Percentiles rank a stretch among this genome's conserved stretches.
Conservation (phyloP, 1,284 basidiomycete species). For the Gastroboletus turbinatus region DNA sequence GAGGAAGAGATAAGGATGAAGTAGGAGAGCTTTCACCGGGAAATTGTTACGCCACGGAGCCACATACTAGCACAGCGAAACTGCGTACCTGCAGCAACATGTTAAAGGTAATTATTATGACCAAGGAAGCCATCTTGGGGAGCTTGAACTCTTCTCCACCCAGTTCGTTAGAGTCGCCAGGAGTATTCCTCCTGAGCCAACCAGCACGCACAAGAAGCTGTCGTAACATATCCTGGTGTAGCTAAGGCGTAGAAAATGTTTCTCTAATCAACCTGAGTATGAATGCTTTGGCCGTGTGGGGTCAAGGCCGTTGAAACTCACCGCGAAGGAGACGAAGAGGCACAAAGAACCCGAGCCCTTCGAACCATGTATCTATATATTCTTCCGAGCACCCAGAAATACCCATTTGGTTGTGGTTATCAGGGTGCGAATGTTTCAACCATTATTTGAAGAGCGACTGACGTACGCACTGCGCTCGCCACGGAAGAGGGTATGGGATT, state of each 20-base stretch:
- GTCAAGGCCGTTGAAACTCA: not conserved
- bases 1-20: constrained; percentile 70
- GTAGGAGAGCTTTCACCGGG: constrained; percentile 51
- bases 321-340: not conserved
- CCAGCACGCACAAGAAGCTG: not conserved
- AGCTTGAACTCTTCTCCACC: constrained; percentile 46
- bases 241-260: not conserved
- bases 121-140: constrained; percentile 43
- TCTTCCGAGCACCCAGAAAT: not conserved
- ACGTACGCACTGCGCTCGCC: too few species aligned
- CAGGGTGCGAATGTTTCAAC: not conserved
- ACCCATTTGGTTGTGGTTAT: not conserved
- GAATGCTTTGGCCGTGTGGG: not conserved
- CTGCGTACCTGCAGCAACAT: constrained; percentile 44
- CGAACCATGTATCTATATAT: not conserved
- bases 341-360: not conserved
- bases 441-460: not conserved
- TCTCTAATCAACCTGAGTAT: not conserved
- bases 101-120: constrained; percentile 44
- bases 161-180: not conserved
- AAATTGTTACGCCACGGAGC: not conserved
- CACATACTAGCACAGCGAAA: not conserved
- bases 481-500: not conserved
- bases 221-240: constrained; percentile 8
- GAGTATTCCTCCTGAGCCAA: not conserved